Evolutionary conservation across 1,284 basidiomycete species (phyloP).

Genomic region (Pseudozyma sp.): DNA sequence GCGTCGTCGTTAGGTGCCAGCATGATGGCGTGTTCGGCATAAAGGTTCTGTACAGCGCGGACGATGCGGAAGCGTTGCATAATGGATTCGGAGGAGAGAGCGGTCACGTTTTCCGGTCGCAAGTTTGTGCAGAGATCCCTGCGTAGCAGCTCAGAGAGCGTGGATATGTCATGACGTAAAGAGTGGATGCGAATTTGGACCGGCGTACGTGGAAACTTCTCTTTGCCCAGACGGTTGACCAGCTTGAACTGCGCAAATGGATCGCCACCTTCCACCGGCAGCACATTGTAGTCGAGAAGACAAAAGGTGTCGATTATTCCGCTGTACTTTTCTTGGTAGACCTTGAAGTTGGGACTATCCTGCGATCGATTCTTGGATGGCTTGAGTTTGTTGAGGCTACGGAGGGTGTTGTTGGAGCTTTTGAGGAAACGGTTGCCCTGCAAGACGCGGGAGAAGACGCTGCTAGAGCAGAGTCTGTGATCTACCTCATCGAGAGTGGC

Average conservation of each 20-base stretch:
- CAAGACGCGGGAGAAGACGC: conserved; percentile 24
- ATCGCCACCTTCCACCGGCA: conserved; percentile 13
- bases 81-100: conserved; percentile 11
- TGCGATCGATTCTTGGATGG: conserved; percentile 5
- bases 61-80: conserved; percentile 26
- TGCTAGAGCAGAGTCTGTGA: conserved; percentile 13
- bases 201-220: conserved; percentile 26
- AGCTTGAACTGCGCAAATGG: conserved; percentile 27
- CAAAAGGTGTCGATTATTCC: conserved; percentile 26
- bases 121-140: conserved; percentile 31
- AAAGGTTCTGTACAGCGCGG: conserved; percentile 24
- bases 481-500: conserved; percentile 19
- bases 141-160: conserved; percentile 32
- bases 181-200: conserved; percentile 15
- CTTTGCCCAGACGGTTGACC: conserved; percentile 24
- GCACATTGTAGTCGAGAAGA: conserved; percentile 31
- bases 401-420: conserved; percentile 10
- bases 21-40: conserved; percentile 26
- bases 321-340: neutral
- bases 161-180: conserved; percentile 27
- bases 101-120: conserved; percentile 17
- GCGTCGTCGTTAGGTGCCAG: conserved; percentile 29
- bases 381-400: conserved; percentile 6
- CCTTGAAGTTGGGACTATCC: conserved; percentile 2
- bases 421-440: conserved; percentile 12